Evolutionary conservation across 257 asterid species (phyloP), one percentile per base, ranked within the genome.

Genomic region (Plectranthus barbatus): DNA sequence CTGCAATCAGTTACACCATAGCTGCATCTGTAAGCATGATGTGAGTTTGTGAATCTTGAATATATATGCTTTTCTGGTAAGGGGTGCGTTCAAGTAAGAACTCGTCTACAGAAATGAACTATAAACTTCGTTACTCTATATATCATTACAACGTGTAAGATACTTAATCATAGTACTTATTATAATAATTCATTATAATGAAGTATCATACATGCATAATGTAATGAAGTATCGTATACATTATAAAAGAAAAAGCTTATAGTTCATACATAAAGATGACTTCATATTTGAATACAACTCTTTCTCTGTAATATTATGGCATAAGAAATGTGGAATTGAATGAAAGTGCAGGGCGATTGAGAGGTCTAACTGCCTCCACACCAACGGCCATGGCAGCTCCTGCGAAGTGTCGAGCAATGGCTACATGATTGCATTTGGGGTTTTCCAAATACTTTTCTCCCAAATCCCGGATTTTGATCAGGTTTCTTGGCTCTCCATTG

Each of bases 1-100:
- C 83, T 56, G 98, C 98, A 0, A 66, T 91, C 54, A 94, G 98
- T 10, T 91, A 91, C 56, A 91, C 98, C 42, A 91, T 91, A 60
- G 98, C 98, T 72, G 50, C 95, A 4, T 77, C 95, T 18, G 84
- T 86, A 55, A 86, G 95, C 80, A 68, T 86, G 88, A 73, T 68
- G 95, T 86, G 70, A 84, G 95, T 77, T 26, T 29, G 31, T 17
- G 0, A 7, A 3, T 15, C 4, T 23, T 5, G 8, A 13, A 23
- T 72, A 29, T 23, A 1, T 23, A 1, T 23, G 1, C 29, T 23
- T 23, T 23, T 23, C 4, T 23, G n/a, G n/a, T n/a, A n/a, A n/a
- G n/a, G n/a, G n/a, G n/a, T n/a, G n/a, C n/a, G n/a, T n/a, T n/a
- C n/a, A n/a, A n/a, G n/a, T n/a, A n/a, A n/a, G n/a, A n/a, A n/a